These are phyloP conservation scores for Leccinum arenicola DNA, from an alignment of 768 basidiomycete genomes.

Conservation along the genomic window DNA sequence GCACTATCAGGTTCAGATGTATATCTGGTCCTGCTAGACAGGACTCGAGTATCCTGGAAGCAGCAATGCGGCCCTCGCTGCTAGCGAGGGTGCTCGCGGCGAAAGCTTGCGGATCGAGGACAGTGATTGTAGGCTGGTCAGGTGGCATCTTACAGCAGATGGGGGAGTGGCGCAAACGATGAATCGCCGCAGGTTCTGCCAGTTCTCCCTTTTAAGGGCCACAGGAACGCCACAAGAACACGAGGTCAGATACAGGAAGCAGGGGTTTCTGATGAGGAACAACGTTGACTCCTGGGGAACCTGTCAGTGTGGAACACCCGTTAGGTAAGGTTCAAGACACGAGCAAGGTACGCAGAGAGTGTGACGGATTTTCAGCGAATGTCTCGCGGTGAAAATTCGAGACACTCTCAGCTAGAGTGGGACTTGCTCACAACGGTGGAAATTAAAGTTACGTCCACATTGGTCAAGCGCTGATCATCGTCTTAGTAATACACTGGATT, in stretches of 20 bases:
- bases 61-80: conserved; percentile 17
- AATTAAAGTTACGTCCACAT: no score
- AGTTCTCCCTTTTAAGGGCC: neutral
- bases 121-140: neutral
- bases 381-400: neutral
- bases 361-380: neutral
- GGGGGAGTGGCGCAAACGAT: neutral
- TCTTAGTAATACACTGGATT: no score
- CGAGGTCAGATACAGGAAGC: neutral
- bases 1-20: conserved; percentile 23
- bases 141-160: conserved; percentile 2
- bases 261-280: conserved; percentile 9
- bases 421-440: no score
- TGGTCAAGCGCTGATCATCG: no score
- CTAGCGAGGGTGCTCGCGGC: conserved; percentile 15
- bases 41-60: conserved; percentile 17
- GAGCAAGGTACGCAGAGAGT: neutral
- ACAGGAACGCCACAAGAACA: neutral
- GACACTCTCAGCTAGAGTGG: neutral
- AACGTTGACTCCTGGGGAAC: neutral
- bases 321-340: neutral
- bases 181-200: neutral
- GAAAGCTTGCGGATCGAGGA: conserved; percentile 19
- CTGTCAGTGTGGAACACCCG: neutral
- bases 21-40: conserved; percentile 25